Evolutionary conservation across 192 early-diverging fungal genomes (phyloP), one percentile per base, ranked within the genome.

Genomic region (Gaertneriomyces sp.): DNA sequence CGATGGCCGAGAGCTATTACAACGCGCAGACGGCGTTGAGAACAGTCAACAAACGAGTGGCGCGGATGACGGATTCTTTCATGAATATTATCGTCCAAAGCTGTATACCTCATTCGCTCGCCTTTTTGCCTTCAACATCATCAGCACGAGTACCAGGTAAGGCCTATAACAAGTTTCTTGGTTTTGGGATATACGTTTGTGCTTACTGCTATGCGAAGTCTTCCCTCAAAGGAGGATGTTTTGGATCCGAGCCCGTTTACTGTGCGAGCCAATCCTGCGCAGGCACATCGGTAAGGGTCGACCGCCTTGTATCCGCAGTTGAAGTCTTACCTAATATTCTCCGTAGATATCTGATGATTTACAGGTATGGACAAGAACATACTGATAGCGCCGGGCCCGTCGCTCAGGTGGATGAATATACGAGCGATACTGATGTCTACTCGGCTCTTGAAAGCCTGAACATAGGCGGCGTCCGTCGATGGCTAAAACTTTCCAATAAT

Each of bases 71-170:
- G 85, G 75, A 7, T 91, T 87, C 59, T 95, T 93, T 85, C 79
- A 79, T 14, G 91, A 94, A 65, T 96, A 96, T 71, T 98, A 96
- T 70, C 81, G 82, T 10, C 93, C 92, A 3, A 78, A 80, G 42
- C 70, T 81, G 41, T 87, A 89, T 56, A 94, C 93, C 0, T 85
- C 87, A 0, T 87, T 97, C 45, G 86, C 85, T 45, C 62, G 73
- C 16, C 66, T 96, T 17, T 96, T 96, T 79, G 86, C 90, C 1
- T 90, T 81, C 55, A 90, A 86, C 55, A 95, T 98, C 78, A 92
- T 91, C 70, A 90, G 90, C 50, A 92, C 94, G 2, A 71, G 43
- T 47, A 71, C 61, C 9, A 58, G 70, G 74, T 71, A 44, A 17
- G 69, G 43, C 17, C 45, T 44, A 12, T 14, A 33, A 20, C n/a